A percentile compares a stretch with the other conserved stretches of the same genome.
phyloP scores from a whole-genome alignment of 2,329 filamentous ascomycete species.

The Fusarium continuum region DNA sequence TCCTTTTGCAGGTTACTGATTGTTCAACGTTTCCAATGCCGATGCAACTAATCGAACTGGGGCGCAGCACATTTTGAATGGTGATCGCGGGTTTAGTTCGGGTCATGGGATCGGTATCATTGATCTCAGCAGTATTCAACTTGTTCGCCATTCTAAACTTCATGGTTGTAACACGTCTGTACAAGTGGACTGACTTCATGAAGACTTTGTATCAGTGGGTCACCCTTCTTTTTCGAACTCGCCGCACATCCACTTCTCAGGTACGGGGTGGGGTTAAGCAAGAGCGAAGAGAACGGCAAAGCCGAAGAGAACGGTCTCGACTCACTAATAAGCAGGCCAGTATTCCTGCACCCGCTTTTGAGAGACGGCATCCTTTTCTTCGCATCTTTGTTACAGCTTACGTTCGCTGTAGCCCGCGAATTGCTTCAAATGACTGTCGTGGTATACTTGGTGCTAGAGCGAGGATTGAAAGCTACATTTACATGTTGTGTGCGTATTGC shows the following conservation, averaged over 20 bases:
- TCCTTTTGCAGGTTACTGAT: background rate
- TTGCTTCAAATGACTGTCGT: background rate
- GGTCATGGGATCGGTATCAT: background rate
- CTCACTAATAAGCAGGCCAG: conserved; percentile 19
- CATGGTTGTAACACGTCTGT: background rate
- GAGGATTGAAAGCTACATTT: background rate
- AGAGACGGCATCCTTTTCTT: conserved; percentile 3
- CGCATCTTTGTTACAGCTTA: background rate
- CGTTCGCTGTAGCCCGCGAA: background rate
- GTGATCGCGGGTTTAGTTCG: background rate
- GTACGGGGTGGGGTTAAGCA: conserved; percentile 39
- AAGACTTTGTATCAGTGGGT: background rate
- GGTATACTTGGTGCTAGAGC: background rate
- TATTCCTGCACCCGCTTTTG: conserved; percentile 20
- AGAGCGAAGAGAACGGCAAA: conserved; percentile 39
- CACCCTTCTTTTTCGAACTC: conserved; percentile 15
- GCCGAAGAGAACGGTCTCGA: conserved; percentile 46
- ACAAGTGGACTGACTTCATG: background rate
- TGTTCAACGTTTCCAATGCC: background rate
- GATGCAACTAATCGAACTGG: background rate
- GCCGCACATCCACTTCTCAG: conserved; percentile 40
- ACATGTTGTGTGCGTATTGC: conserved; percentile 4
- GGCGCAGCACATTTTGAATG: background rate
- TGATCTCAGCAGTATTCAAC: background rate
- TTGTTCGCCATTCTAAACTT: background rate